phyloP scores from a whole-genome alignment of 495 filamentous ascomycete genomes.

The Aspergillus nanangensis region DNA sequence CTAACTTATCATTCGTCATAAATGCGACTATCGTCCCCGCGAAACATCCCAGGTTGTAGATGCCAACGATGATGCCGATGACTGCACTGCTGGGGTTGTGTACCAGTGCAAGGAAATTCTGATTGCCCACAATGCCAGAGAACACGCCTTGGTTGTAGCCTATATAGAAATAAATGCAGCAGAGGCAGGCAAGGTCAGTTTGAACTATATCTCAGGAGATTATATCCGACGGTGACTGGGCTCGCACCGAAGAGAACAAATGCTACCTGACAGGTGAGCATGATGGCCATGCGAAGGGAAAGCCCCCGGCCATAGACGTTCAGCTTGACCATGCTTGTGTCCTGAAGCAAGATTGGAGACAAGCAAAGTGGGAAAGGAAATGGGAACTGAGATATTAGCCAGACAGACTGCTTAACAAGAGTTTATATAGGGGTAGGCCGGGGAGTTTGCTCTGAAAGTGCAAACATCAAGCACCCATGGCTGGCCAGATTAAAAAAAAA shows the following conservation, averaged over 20 bases:
- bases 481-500: too few species aligned
- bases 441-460: too few species aligned
- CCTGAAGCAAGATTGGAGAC: background rate
- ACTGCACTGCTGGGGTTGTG: constrained; percentile 34
- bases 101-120: constrained; percentile 42
- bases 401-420: constrained; percentile 3
- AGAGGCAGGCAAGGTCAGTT: background rate
- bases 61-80: constrained; percentile 42
- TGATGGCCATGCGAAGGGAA: constrained; percentile 30
- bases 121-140: constrained; percentile 42
- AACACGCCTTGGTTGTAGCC: constrained; percentile 55
- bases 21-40: constrained; percentile 37
- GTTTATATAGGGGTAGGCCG: too few species aligned
- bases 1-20: constrained; percentile 42
- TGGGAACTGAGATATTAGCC: constrained; percentile 4
- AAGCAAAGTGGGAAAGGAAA: background rate
- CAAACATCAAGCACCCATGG: too few species aligned
- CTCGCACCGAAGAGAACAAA: constrained; percentile 37
- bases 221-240: too few species aligned
- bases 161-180: constrained; percentile 2
- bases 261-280: constrained; percentile 33
- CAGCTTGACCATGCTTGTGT: constrained; percentile 19
- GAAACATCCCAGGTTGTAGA: constrained; percentile 50
- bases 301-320: constrained; percentile 31
- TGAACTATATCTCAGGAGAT: too few species aligned